Percentiles rank a stretch among this genome's conserved stretches.
These are phyloP conservation scores for Xylaria flabelliformis DNA, from an alignment of 495 filamentous ascomycete species.

Conservation along the genomic window DNA sequence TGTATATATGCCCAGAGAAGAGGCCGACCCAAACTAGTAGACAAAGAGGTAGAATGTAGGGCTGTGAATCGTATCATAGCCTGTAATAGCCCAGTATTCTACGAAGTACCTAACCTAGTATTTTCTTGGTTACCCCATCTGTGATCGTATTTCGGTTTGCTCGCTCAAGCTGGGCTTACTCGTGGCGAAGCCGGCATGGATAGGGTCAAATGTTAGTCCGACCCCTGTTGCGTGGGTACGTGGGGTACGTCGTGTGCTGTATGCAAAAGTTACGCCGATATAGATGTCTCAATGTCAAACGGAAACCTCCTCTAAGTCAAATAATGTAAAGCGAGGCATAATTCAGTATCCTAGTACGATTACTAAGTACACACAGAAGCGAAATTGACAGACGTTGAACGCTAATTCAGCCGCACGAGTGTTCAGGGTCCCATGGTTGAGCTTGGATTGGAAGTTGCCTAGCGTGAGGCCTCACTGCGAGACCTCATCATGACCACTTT, in stretches of 20 bases:
- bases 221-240: not conserved
- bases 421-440: not conserved
- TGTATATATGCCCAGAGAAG: not conserved
- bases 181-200: not conserved
- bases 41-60: not conserved
- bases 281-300: too few relatives aligned
- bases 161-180: not conserved
- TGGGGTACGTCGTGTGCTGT: not conserved
- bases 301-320: not conserved
- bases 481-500: not conserved
- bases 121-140: not conserved
- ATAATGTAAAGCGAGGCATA: not conserved
- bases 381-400: not conserved
- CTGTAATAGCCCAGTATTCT: not conserved
- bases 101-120: too few relatives aligned
- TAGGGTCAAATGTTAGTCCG: constrained; percentile 4
- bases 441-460: not conserved
- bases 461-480: not conserved
- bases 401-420: not conserved
- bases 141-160: constrained; percentile 25
- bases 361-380: not conserved
- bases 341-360: not conserved
- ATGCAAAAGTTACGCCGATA: not conserved
- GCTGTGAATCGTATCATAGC: constrained; percentile 12
- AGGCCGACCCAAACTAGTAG: not conserved